These are phyloP conservation scores for Elongisporangium anandrum DNA, from an alignment of 352 stramenopile species.

Conservation along the genomic window DNA sequence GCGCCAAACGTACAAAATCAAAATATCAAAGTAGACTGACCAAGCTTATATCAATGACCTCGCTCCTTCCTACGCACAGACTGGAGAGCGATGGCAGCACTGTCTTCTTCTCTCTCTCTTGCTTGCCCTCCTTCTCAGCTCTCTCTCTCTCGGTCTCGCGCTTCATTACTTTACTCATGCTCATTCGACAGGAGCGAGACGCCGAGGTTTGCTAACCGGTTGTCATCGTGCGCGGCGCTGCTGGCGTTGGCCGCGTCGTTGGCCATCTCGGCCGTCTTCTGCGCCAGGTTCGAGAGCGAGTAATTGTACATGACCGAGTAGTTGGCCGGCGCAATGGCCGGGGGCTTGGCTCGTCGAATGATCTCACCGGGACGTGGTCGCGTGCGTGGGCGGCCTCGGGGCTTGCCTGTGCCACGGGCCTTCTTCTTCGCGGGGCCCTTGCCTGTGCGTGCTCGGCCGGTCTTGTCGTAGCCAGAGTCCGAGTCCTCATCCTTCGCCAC, in stretches of 20 bases:
- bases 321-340: constrained; percentile 67
- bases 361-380: constrained; percentile 70
- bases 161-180: constrained; percentile 32
- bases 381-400: constrained; percentile 63
- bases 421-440: constrained; percentile 73
- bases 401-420: constrained; percentile 60
- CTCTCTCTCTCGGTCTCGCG: constrained; percentile 1
- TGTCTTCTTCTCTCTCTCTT: neutral
- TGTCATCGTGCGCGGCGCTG: constrained; percentile 32
- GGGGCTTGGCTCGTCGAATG: constrained; percentile 63
- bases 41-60: neutral
- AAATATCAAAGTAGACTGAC: neutral
- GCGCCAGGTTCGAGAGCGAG: constrained; percentile 42
- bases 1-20: no score
- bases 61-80: neutral
- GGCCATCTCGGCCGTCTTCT: constrained; percentile 48
- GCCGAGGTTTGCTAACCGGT: constrained; percentile 34
- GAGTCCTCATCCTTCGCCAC: constrained; percentile 22
- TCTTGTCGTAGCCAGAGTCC: constrained; percentile 10
- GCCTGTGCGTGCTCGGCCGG: constrained; percentile 11
- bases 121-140: no score
- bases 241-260: constrained; percentile 12
- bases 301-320: constrained; percentile 81
- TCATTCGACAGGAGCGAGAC: constrained; percentile 46
- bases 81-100: no score